Evolutionary conservation across 2,329 filamentous ascomycete species (phyloP).

Genomic region (Epicoccum nigrum): DNA sequence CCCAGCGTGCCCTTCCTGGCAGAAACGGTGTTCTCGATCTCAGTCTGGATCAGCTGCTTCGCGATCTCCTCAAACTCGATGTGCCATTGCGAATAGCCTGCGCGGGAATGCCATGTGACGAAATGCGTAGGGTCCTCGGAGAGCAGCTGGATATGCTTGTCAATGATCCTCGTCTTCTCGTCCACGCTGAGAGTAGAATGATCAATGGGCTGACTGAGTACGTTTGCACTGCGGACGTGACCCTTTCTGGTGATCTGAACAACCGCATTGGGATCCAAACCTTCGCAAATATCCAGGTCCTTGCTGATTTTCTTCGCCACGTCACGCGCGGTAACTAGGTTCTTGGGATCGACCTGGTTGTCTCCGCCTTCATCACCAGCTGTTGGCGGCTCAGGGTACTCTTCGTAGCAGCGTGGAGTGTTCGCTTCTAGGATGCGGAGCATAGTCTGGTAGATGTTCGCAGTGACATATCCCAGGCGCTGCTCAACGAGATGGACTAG

Average conservation of each 20-base stretch:
- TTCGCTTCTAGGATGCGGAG: slow-evolving; percentile 73
- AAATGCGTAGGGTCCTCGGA: slow-evolving; percentile 71
- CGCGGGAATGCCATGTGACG: slow-evolving; percentile 68
- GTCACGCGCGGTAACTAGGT: slow-evolving; percentile 50
- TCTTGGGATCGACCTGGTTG: slow-evolving; percentile 38
- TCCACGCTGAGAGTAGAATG: slow-evolving; percentile 32
- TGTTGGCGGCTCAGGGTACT: slow-evolving; percentile 47
- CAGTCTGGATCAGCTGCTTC: slow-evolving; percentile 71
- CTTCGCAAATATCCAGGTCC: slow-evolving; percentile 49
- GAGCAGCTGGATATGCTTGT: slow-evolving; percentile 75
- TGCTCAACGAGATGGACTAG: slow-evolving; percentile 76
- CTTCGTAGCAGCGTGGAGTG: slow-evolving; percentile 69
- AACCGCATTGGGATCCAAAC: slow-evolving; percentile 41
- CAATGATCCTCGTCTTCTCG: slow-evolving; percentile 53
- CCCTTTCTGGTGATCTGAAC: slow-evolving; percentile 31
- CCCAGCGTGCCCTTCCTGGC: slow-evolving; percentile 77
- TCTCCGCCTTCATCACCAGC: slow-evolving; percentile 38
- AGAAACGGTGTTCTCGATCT: slow-evolving; percentile 82
- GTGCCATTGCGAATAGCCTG: slow-evolving; percentile 75
- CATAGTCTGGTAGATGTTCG: slow-evolving; percentile 76
- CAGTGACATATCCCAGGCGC: slow-evolving; percentile 73
- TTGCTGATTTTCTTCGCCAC: slow-evolving; percentile 51
- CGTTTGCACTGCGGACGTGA: slow-evolving; percentile 28
- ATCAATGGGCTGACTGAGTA: slow-evolving; percentile 35
- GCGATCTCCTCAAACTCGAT: slow-evolving; percentile 81